These are phyloP conservation scores for Oenanthe sinensis DNA, from an alignment of 129 eudicot genomes.

Conservation along the genomic window DNA sequence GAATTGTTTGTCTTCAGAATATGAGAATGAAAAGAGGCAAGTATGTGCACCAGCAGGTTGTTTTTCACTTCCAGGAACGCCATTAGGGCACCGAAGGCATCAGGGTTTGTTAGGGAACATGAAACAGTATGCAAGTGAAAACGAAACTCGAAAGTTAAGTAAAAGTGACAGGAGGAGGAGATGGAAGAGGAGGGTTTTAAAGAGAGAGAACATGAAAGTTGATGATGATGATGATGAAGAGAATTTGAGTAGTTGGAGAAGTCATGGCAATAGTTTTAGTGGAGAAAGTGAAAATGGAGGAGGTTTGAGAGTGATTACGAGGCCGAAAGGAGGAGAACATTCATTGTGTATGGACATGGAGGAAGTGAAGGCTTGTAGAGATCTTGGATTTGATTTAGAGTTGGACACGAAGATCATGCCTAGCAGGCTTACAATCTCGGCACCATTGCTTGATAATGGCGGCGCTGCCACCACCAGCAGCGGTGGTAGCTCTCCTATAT, in stretches of 20 bases:
- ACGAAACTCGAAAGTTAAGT: not conserved
- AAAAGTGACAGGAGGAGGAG: not conserved
- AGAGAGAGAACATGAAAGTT: not conserved
- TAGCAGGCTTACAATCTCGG: not conserved
- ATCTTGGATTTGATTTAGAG: slow-evolving; percentile 25
- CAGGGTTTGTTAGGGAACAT: not conserved
- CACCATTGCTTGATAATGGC: not conserved
- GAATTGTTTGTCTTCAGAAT: not conserved
- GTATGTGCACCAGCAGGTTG: not conserved
- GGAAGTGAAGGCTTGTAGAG: slow-evolving; percentile 25
- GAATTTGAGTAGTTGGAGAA: not conserved
- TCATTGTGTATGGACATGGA: slow-evolving; percentile 19
- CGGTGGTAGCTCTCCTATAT: slow-evolving; percentile 12
- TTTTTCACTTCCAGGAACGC: slow-evolving; percentile 10
- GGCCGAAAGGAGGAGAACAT: slow-evolving; percentile 20
- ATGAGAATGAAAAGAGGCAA: not conserved
- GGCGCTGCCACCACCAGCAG: slow-evolving; percentile 14
- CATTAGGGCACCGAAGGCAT: not conserved
- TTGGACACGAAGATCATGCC: not conserved
- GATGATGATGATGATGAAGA: slow-evolving; percentile 9
- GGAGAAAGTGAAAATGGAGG: slow-evolving; percentile 10
- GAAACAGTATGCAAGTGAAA: slow-evolving; percentile 11
- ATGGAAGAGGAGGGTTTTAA: not conserved
- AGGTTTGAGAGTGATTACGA: slow-evolving; percentile 14
- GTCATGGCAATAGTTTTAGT: slow-evolving; percentile 3